A percentile compares a stretch with the other conserved stretches of the same genome.
Conservation (phyloP, 2,329 filamentous ascomycete species). For the Venturia pyrina region DNA sequence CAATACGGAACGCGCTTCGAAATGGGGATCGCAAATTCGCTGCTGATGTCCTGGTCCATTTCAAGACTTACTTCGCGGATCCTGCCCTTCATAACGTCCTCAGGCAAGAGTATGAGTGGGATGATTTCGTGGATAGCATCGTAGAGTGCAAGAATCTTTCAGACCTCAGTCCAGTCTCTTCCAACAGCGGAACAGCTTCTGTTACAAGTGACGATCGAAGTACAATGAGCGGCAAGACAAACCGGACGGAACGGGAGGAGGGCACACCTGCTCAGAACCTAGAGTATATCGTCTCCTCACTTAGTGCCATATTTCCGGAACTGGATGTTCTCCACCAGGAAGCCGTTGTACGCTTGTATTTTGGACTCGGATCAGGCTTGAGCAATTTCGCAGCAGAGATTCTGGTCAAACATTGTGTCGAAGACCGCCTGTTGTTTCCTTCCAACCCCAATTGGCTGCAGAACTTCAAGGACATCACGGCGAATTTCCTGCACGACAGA, state of each 20-base stretch:
- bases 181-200: neutral
- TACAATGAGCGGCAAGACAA: neutral
- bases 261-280: neutral
- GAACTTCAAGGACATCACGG: constrained; percentile 51
- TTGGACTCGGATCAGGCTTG: constrained; percentile 49
- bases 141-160: neutral
- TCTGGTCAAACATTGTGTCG: constrained; percentile 57
- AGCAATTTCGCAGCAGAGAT: constrained; percentile 55
- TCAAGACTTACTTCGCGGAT: neutral
- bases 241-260: neutral
- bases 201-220: neutral
- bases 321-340: constrained; percentile 55
- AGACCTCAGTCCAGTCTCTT: neutral
- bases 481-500: constrained; percentile 54
- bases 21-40: constrained; percentile 1
- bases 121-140: constrained; percentile 3
- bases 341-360: constrained; percentile 57
- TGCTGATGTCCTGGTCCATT: constrained; percentile 3
- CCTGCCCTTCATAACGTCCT: neutral
- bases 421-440: constrained; percentile 61
- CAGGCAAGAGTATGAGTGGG: constrained; percentile 9
- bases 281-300: neutral
- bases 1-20: constrained; percentile 10
- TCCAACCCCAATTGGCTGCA: constrained; percentile 59
- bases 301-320: neutral